Evolutionary conservation across 208 protist genomes (phyloP), one percentile per base, ranked within the genome.

Genomic region (Trypanosoma boissoni): DNA sequence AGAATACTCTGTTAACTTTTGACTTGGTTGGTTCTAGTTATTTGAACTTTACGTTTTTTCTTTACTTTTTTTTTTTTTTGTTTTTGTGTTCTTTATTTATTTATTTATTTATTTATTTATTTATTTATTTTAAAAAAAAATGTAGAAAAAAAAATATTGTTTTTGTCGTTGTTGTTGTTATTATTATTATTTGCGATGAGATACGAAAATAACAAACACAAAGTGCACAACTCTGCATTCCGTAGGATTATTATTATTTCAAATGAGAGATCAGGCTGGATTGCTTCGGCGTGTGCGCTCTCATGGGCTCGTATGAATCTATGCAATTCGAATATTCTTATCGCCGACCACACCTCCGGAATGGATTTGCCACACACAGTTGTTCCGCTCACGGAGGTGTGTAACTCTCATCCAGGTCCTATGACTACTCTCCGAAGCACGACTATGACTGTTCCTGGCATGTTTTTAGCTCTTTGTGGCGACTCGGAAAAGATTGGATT

Each of bases 181-280:
- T n/a, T n/a, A n/a, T n/a, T n/a, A n/a, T n/a, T n/a, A n/a, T n/a
- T n/a, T n/a, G n/a, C n/a, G n/a, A n/a, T n/a, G n/a, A n/a, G n/a
- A n/a, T n/a, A n/a, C n/a, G n/a, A n/a, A n/a, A n/a, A n/a, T n/a
- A n/a, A n/a, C n/a, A n/a, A n/a, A n/a, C n/a, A n/a, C n/a, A n/a
- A n/a, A n/a, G n/a, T n/a, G n/a, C 26, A n/a, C 5, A 27, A 23
- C 2, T 29, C 7, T 9, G n/a, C 27, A 5, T 65, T 65, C 48
- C 55, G 37, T n/a, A 55, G 59, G 37, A 65, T 56, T 57, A 29
- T 65, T 37, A 24, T 65, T 50, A 4, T 65, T 31, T 1, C 59
- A 21, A 41, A 23, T 57, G 49, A 54, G 24, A 34, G 24, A 26
- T n/a, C 16, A n/a, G 32, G 45, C 16, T 63, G 46, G 44, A 5